These are phyloP conservation scores for Agastache rugosa DNA, from an alignment of 257 asterid species.

Conservation along the genomic window DNA sequence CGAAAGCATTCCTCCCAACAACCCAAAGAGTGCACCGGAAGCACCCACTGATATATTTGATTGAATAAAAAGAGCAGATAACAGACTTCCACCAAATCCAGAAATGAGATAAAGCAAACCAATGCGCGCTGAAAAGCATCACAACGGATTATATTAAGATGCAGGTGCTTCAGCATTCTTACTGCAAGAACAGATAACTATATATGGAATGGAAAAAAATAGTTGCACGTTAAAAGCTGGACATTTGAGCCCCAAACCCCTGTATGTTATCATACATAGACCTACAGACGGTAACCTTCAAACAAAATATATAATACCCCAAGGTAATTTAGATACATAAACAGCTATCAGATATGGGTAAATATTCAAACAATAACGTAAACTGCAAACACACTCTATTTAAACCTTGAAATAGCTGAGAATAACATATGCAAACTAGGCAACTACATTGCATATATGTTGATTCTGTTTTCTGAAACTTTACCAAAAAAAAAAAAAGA, in stretches of 20 bases:
- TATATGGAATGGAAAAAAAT: too few species aligned
- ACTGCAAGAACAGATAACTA: too few species aligned
- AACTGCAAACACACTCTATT: too few species aligned
- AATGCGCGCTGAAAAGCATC: conserved; percentile 58
- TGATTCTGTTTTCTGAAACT: conserved; percentile 1
- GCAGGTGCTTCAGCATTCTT: neutral
- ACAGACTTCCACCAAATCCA: conserved; percentile 87
- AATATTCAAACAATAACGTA: too few species aligned
- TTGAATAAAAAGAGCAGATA: conserved; percentile 83
- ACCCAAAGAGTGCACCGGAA: conserved; percentile 92
- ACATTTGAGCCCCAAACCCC: too few species aligned
- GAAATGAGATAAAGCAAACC: conserved; percentile 83
- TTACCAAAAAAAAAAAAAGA: neutral
- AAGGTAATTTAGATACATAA: too few species aligned
- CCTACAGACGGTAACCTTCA: too few species aligned
- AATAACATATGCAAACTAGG: neutral
- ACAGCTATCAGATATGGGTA: too few species aligned
- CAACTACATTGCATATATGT: neutral
- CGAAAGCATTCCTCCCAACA: conserved; percentile 91
- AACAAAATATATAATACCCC: too few species aligned
- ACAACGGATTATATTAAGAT: neutral
- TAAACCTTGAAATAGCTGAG: too few species aligned
- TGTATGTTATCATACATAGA: too few species aligned
- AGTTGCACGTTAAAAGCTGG: too few species aligned
- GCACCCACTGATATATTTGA: conserved; percentile 93